A percentile compares a stretch with the other conserved stretches of the same genome.
Evolutionary conservation across 148 eudicot species (phyloP).

Genomic region (Persicaria maculosa): DNA sequence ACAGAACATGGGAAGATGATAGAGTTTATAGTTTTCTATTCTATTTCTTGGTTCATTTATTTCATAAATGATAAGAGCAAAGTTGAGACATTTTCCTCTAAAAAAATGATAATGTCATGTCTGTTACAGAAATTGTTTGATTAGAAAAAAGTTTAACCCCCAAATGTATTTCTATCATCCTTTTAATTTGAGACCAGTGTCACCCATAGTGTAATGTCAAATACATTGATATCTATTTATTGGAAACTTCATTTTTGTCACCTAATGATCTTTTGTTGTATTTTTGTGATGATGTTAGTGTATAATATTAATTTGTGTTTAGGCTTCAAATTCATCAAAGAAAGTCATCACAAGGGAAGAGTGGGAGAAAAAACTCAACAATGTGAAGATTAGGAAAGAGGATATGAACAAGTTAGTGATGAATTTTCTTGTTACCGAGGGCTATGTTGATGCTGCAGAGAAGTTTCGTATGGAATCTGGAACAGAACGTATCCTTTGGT

Average conservation of each 20-base stretch:
- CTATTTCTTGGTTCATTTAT: neutral
- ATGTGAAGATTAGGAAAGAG: slow-evolving; percentile 77
- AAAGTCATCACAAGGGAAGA: slow-evolving; percentile 83
- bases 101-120: neutral
- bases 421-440: slow-evolving; percentile 95
- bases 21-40: neutral
- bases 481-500: slow-evolving; percentile 78
- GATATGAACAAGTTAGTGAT: slow-evolving; percentile 91
- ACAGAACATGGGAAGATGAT: neutral
- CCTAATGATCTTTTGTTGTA: neutral
- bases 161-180: neutral
- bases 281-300: neutral
- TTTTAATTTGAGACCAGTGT: neutral
- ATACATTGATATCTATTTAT: neutral
- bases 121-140: neutral
- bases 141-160: neutral
- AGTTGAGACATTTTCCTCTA: neutral
- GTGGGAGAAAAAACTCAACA: slow-evolving; percentile 89
- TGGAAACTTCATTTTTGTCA: neutral
- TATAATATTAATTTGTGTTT: slow-evolving; percentile 15
- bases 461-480: slow-evolving; percentile 85
- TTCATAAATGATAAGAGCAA: neutral
- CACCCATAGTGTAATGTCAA: neutral
- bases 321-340: slow-evolving; percentile 56
- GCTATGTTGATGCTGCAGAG: slow-evolving; percentile 92